phyloP scores from a whole-genome alignment of 2,329 filamentous ascomycete species.

The Fusarium tuaranense region DNA sequence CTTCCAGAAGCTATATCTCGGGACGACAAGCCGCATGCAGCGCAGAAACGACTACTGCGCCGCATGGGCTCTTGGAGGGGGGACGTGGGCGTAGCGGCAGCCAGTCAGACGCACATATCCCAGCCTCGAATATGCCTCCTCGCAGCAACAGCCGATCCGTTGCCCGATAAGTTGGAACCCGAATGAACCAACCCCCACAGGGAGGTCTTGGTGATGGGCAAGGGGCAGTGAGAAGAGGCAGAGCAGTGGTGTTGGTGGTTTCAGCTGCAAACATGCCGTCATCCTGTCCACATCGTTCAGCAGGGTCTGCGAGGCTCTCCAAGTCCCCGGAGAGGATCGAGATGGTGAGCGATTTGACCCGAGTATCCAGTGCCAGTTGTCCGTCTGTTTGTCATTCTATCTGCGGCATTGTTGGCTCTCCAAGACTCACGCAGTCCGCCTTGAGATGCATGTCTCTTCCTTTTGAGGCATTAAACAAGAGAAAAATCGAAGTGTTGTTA shows the following conservation, averaged over 20 bases:
- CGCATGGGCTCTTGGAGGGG: constrained; percentile 18
- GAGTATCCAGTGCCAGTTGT: constrained; percentile 36
- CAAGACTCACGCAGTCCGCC: constrained; percentile 22
- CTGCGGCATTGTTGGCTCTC: constrained; percentile 26
- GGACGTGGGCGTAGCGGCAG: constrained; percentile 26
- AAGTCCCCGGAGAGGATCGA: constrained; percentile 14
- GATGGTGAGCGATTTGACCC: constrained; percentile 16
- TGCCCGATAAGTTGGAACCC: constrained; percentile 29
- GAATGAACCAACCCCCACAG: constrained; percentile 28
- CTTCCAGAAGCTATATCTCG: constrained; percentile 32
- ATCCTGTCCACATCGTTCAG: constrained; percentile 26
- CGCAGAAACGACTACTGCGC: constrained; percentile 18
- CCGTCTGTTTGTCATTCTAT: constrained; percentile 28
- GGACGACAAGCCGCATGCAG: constrained; percentile 23
- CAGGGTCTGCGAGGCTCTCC: constrained; percentile 21
- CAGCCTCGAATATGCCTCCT: constrained; percentile 20
- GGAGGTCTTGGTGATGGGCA: not conserved
- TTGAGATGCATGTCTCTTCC: constrained; percentile 22
- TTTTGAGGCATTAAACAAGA: constrained; percentile 30
- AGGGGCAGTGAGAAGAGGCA: constrained; percentile 1
- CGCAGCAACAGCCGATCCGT: constrained; percentile 30
- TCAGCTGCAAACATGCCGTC: not conserved
- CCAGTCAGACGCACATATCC: constrained; percentile 33
- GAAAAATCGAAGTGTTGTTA: not conserved
- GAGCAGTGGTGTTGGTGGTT: constrained; percentile 19